Conservation (phyloP, 768 basidiomycete genomes). For the Suillus decipiens region DNA sequence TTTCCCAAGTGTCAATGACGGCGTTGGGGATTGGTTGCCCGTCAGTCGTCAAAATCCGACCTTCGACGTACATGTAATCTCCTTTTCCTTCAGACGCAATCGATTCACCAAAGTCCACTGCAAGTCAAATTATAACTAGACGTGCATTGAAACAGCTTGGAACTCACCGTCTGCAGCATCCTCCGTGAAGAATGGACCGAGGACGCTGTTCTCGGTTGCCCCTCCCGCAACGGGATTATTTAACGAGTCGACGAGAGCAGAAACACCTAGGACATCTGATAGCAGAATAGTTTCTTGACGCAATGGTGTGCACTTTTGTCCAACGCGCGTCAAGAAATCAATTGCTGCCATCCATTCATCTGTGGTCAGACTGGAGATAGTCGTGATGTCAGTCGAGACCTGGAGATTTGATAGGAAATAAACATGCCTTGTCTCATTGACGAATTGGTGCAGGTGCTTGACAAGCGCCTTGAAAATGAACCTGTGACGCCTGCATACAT, state of each 20-base stretch:
- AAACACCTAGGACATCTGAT: conserved; percentile 81
- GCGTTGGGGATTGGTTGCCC: conserved; percentile 69
- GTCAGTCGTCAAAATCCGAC: conserved; percentile 56
- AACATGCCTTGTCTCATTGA: conserved; percentile 64
- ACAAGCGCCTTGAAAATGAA: conserved; percentile 56
- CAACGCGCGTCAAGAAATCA: conserved; percentile 73
- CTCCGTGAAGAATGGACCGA: conserved; percentile 83
- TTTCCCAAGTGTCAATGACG: conserved; percentile 83
- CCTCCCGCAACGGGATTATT: conserved; percentile 65
- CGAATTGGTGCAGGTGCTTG: conserved; percentile 72
- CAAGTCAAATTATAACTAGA: neutral
- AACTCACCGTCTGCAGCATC: conserved; percentile 70
- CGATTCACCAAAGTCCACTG: conserved; percentile 68
- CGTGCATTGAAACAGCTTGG: neutral
- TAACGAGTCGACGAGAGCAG: conserved; percentile 71
- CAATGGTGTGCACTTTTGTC: conserved; percentile 70
- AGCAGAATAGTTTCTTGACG: conserved; percentile 83
- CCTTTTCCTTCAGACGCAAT: conserved; percentile 91
- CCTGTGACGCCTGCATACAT: conserved; percentile 37
- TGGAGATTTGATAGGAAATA: neutral
- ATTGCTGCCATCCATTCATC: conserved; percentile 87
- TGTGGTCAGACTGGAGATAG: conserved; percentile 55
- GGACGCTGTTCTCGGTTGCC: conserved; percentile 73
- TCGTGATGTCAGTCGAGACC: neutral
- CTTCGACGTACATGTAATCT: conserved; percentile 80